These are phyloP conservation scores for Aspergillus neotritici DNA, from an alignment of 2,329 filamentous ascomycete genomes.

Conservation along the genomic window DNA sequence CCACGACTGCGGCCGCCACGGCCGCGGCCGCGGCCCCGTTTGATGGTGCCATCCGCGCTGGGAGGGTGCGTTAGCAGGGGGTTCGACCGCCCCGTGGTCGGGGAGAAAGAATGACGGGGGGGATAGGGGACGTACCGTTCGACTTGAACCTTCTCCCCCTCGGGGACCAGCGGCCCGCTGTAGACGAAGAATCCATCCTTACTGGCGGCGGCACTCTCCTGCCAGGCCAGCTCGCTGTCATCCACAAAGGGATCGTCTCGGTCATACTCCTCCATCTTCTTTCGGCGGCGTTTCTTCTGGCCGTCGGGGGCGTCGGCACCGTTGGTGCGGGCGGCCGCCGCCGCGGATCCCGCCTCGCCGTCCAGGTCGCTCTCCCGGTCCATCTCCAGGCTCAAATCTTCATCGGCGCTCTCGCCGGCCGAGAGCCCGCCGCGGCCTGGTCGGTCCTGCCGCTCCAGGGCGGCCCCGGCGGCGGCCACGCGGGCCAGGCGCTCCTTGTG, in stretches of 20 bases:
- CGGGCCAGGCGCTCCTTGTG: conserved; percentile 81
- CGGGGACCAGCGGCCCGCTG: conserved; percentile 81
- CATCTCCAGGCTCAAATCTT: conserved; percentile 86
- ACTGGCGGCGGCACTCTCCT: conserved; percentile 87
- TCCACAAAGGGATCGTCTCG: conserved; percentile 69
- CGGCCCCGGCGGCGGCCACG: conserved; percentile 82
- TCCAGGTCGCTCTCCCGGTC: conserved; percentile 55
- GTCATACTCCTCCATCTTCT: conserved; percentile 63
- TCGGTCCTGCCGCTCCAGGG: conserved; percentile 69
- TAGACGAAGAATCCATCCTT: conserved; percentile 98
- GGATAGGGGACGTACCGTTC: conserved; percentile 49
- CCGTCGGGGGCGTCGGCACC: conserved; percentile 50
- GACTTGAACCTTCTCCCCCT: conserved; percentile 69
- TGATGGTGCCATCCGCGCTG: conserved; percentile 68
- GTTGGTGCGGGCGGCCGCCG: conserved; percentile 48
- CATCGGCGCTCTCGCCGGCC: conserved; percentile 67
- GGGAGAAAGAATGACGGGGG: conserved; percentile 8
- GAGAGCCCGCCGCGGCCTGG: conserved; percentile 56
- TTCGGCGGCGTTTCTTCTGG: conserved; percentile 69
- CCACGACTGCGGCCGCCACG: conserved; percentile 50
- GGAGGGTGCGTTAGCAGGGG: conserved; percentile 14
- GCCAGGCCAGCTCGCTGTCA: conserved; percentile 91
- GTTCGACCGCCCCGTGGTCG: not conserved
- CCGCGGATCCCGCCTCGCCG: too few relatives aligned
- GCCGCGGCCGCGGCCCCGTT: conserved; percentile 54